These are phyloP conservation scores for Cryptosporidium ubiquitum DNA, from an alignment of 169 alveolate species.

Conservation along the genomic window DNA sequence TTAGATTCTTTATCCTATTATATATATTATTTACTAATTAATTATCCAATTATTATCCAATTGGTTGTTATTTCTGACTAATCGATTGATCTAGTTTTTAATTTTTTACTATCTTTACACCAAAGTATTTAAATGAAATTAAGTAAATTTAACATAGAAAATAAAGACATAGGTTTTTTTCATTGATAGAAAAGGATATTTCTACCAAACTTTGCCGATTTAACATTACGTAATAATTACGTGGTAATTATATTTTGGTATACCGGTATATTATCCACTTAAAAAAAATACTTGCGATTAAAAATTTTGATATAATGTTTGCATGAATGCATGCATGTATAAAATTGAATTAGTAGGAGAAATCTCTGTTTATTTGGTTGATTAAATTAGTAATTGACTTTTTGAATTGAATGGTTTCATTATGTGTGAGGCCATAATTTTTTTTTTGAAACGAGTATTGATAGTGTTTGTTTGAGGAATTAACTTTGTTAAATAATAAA, in stretches of 20 bases:
- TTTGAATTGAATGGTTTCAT: slow-evolving; percentile 53
- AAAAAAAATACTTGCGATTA: neutral
- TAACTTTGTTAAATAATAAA: neutral
- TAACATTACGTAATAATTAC: neutral
- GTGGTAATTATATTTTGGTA: neutral
- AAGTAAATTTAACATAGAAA: too few relatives aligned
- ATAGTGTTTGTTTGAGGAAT: slow-evolving; percentile 2
- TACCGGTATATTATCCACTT: neutral
- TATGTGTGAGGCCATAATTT: slow-evolving; percentile 8
- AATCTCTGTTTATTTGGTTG: neutral
- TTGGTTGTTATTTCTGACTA: too few relatives aligned
- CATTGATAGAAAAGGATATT: too few relatives aligned
- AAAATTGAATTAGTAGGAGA: neutral
- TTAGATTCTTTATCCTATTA: too few relatives aligned
- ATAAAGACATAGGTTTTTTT: too few relatives aligned
- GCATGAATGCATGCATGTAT: neutral
- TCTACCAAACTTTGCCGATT: too few relatives aligned
- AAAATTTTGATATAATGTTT: neutral
- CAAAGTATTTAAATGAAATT: too few relatives aligned
- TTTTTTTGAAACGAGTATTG: neutral
- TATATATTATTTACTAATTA: too few relatives aligned
- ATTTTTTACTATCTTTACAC: neutral
- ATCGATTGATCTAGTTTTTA: too few relatives aligned
- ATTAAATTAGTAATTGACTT: slow-evolving; percentile 10
- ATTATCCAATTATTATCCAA: neutral